Percentiles rank a stretch among this genome's conserved stretches.
Evolutionary conservation across 805 yeast species (phyloP).

Genomic region (Starmera caribaea): DNA sequence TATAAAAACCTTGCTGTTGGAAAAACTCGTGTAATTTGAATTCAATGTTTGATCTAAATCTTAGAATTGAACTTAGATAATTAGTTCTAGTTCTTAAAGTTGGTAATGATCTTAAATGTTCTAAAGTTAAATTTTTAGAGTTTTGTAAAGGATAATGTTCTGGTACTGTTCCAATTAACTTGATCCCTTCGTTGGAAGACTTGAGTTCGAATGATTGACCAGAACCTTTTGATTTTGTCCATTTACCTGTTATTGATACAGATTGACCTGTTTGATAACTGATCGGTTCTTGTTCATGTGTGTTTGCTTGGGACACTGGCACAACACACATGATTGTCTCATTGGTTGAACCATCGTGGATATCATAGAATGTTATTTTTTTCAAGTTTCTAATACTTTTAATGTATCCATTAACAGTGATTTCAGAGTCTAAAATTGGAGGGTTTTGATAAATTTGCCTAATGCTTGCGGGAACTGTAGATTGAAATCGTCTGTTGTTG

Average conservation of each 20-base stretch:
- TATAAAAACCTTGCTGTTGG: slow-evolving; percentile 41
- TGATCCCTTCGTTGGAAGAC: slow-evolving; percentile 24
- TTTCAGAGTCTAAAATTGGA: slow-evolving; percentile 19
- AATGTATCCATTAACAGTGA: slow-evolving; percentile 64
- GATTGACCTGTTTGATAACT: slow-evolving; percentile 37
- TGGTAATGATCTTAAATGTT: slow-evolving; percentile 63
- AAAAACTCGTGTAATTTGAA: slow-evolving; percentile 44
- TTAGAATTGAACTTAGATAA: slow-evolving; percentile 52
- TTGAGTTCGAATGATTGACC: slow-evolving; percentile 44
- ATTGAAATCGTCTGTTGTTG: neutral
- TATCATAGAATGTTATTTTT: slow-evolving; percentile 68
- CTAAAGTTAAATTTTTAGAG: slow-evolving; percentile 50
- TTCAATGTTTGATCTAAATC: slow-evolving; percentile 68
- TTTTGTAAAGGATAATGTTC: slow-evolving; percentile 76
- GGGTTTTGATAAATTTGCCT: slow-evolving; percentile 10
- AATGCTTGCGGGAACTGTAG: slow-evolving; percentile 5
- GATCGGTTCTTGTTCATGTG: slow-evolving; percentile 21
- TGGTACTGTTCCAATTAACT: slow-evolving; percentile 51
- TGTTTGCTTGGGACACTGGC: too few relatives aligned
- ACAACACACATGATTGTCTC: slow-evolving; percentile 47
- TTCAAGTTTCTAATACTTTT: slow-evolving; percentile 64
- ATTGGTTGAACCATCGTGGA: slow-evolving; percentile 67
- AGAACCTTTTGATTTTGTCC: slow-evolving; percentile 39
- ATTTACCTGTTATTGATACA: slow-evolving; percentile 31
- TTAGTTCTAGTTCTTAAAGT: slow-evolving; percentile 67